Conservation (phyloP, 257 asterid genomes). For the Capsicum rhomboideum region DNA sequence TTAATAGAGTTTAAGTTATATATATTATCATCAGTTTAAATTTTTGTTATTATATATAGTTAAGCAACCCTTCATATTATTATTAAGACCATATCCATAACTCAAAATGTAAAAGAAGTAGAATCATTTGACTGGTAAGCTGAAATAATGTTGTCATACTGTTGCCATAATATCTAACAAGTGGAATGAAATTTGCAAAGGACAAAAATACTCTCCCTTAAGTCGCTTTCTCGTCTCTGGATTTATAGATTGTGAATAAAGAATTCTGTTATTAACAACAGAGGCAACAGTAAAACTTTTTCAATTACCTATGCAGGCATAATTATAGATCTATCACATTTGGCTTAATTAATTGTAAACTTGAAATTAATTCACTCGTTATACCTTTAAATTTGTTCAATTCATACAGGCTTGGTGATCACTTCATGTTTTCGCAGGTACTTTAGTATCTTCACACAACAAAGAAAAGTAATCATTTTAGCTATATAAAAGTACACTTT, state of each 20-base stretch:
- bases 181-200: neutral
- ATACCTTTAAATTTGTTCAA: neutral
- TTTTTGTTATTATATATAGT: neutral
- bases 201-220: neutral
- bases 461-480: no score
- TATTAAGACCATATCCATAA: neutral
- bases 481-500: no score
- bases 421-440: no score
- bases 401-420: neutral
- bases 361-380: neutral
- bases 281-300: neutral
- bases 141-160: constrained; percentile 9
- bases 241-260: neutral
- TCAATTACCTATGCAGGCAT: neutral
- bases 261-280: neutral
- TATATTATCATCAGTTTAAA: neutral
- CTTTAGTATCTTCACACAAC: no score
- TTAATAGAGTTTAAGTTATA: neutral
- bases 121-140: neutral
- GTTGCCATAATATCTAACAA: neutral
- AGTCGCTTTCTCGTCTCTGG: neutral
- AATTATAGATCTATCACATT: neutral
- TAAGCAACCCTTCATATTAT: neutral
- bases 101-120: neutral
- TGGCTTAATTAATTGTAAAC: neutral